A percentile compares a stretch with the other conserved stretches of the same genome.
These are phyloP conservation scores for Curvularia lunata DNA, from an alignment of 2,329 filamentous ascomycete genomes.

Conservation along the genomic window DNA sequence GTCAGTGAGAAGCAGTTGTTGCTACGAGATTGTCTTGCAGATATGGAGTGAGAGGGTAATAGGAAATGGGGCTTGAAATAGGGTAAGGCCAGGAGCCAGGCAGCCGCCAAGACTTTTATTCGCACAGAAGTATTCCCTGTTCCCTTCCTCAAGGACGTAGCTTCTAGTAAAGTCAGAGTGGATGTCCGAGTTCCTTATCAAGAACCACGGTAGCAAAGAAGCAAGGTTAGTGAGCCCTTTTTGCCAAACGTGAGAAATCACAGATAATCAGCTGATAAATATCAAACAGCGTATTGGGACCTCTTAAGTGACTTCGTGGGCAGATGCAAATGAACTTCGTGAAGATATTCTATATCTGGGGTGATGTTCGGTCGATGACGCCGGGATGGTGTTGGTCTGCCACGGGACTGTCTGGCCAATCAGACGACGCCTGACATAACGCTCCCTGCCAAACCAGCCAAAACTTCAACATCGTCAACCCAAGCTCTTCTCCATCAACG, in stretches of 20 bases:
- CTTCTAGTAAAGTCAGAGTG: not conserved
- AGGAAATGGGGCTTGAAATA: not conserved
- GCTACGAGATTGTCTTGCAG: not conserved
- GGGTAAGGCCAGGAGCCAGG: not conserved
- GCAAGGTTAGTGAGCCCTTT: not conserved
- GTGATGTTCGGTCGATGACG: conserved; percentile 13
- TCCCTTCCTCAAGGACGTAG: too few relatives aligned
- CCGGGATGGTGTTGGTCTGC: conserved; percentile 10
- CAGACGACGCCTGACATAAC: conserved; percentile 18
- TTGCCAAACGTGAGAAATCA: not conserved
- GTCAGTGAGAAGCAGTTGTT: not conserved
- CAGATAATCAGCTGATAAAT: not conserved
- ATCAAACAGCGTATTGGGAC: not conserved
- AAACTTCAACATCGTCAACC: conserved; percentile 35
- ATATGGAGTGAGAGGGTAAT: not conserved
- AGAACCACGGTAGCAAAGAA: not conserved
- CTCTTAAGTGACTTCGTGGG: not conserved
- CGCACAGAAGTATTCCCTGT: too few relatives aligned
- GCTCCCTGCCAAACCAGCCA: conserved; percentile 27
- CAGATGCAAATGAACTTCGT: not conserved
- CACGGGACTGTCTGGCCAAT: conserved; percentile 10
- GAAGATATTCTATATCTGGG: not conserved
- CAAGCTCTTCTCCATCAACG: conserved; percentile 28
- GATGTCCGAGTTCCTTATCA: not conserved
- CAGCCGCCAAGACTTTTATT: not conserved